Percentiles rank a stretch among this genome's conserved stretches.
phyloP scores from a whole-genome alignment of 306 rosid species.

The Potentilla sterilis region DNA sequence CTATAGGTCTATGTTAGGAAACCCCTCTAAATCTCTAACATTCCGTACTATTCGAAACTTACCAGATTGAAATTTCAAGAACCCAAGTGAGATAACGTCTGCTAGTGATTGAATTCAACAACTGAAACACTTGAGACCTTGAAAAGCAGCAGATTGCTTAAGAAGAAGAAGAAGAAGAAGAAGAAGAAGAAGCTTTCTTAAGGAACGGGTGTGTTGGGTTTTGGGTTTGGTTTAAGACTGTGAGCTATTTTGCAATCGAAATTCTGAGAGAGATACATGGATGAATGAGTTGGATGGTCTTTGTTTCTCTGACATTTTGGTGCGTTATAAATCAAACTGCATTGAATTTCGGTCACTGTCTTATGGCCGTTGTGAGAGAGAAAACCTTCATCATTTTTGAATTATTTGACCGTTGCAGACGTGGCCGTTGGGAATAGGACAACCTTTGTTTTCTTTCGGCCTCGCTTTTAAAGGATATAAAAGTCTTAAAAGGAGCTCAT shows the following conservation, averaged over 20 bases:
- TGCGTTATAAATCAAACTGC: slow-evolving; percentile 4
- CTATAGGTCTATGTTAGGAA: not conserved
- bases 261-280: not conserved
- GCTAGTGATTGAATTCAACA: not conserved
- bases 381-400: not conserved
- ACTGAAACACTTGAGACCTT: not conserved
- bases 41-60: not conserved
- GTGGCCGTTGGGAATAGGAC: slow-evolving; percentile 1
- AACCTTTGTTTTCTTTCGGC: not conserved
- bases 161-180: not conserved
- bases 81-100: not conserved
- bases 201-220: slow-evolving; percentile 8
- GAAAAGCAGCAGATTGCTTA: not conserved
- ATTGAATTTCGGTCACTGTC: not conserved
- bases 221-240: not conserved
- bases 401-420: slow-evolving; percentile 18
- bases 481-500: no score
- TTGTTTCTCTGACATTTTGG: not conserved
- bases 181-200: not conserved
- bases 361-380: not conserved
- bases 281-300: not conserved
- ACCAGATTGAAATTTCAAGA: not conserved
- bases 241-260: not conserved
- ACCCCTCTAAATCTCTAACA: not conserved
- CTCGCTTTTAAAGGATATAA: no score